Evolutionary conservation across 1,284 basidiomycete species (phyloP).

Genomic region (Testicularia cyperi): DNA sequence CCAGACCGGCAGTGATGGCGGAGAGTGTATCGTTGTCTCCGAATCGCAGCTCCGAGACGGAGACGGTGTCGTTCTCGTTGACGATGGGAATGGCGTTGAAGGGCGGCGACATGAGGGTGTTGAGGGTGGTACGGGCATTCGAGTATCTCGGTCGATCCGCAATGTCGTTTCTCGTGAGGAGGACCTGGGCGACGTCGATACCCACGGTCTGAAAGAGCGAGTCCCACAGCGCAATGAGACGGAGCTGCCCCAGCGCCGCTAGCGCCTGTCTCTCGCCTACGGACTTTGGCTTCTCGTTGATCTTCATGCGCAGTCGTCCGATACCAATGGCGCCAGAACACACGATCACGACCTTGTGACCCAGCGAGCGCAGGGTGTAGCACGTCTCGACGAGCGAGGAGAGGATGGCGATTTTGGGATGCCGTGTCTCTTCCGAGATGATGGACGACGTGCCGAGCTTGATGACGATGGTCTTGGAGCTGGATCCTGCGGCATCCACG

Average conservation of each 20-base stretch:
- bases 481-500: constrained; percentile 1
- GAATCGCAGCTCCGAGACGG: constrained; percentile 84
- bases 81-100: constrained; percentile 58
- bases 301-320: constrained; percentile 85
- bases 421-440: constrained; percentile 47
- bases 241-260: constrained; percentile 92
- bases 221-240: constrained; percentile 94
- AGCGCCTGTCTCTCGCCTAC: constrained; percentile 91
- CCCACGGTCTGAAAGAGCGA: constrained; percentile 89
- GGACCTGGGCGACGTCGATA: constrained; percentile 91
- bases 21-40: constrained; percentile 98
- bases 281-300: constrained; percentile 77
- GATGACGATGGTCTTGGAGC: constrained; percentile 55
- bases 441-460: constrained; percentile 59
- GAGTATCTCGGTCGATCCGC: constrained; percentile 68
- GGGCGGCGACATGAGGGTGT: constrained; percentile 44
- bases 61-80: constrained; percentile 60
- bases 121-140: constrained; percentile 54
- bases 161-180: constrained; percentile 91
- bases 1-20: constrained; percentile 93
- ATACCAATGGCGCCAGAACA: constrained; percentile 96
- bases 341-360: constrained; percentile 92
- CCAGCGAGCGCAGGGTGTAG: constrained; percentile 72
- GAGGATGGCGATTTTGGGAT: constrained; percentile 81
- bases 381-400: constrained; percentile 91